Evolutionary conservation across 176 grass and related monocot species (phyloP).

Genomic region (Themeda triandra): DNA sequence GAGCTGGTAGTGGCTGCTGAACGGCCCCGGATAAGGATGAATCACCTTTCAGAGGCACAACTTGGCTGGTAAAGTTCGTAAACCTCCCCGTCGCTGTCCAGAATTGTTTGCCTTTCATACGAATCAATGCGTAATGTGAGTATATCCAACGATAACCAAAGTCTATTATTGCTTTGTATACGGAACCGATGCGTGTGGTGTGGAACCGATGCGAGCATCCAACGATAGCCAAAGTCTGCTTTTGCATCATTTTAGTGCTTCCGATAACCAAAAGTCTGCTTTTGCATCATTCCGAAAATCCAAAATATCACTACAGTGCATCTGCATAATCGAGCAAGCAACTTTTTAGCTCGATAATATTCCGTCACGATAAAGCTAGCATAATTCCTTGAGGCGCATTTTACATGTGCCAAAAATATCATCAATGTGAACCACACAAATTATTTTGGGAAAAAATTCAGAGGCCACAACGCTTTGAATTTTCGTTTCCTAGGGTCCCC

Average conservation of each 20-base stretch:
- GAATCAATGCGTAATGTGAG: neutral
- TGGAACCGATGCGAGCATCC: neutral
- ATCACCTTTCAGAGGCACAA: neutral
- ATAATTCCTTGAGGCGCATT: neutral
- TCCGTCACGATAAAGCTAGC: neutral
- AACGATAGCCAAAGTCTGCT: neutral
- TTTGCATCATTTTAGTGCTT: neutral
- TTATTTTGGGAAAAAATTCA: neutral
- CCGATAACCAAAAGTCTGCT: neutral
- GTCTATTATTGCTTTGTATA: neutral
- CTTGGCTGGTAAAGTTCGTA: neutral
- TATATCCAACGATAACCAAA: neutral
- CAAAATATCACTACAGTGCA: too few species aligned
- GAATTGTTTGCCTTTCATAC: neutral
- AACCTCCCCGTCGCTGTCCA: neutral
- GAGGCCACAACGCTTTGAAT: too few species aligned
- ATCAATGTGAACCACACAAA: neutral
- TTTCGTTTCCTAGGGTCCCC: neutral
- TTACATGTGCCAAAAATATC: neutral
- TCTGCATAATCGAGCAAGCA: neutral
- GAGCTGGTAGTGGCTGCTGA: neutral
- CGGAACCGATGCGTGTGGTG: neutral
- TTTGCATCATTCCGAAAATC: too few species aligned
- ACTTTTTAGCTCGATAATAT: neutral
- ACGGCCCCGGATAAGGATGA: constrained; percentile 7